Evolutionary conservation across 2,329 filamentous ascomycete genomes (phyloP).

Genomic region (Ceratocystis variospora): DNA sequence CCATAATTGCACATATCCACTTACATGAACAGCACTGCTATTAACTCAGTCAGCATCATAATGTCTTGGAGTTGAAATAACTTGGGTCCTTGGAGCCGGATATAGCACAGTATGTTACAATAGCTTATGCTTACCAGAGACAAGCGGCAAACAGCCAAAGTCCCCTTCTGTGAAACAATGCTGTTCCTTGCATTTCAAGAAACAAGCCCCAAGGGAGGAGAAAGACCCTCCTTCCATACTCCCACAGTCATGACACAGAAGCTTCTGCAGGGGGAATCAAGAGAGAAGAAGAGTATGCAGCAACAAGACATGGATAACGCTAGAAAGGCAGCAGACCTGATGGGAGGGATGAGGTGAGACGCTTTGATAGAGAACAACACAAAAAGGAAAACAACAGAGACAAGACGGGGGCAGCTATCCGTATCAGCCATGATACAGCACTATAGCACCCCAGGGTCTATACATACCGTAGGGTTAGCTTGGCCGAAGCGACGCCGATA

Average conservation of each 20-base stretch:
- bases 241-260: not conserved
- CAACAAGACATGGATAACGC: not conserved
- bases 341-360: not conserved
- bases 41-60: not conserved
- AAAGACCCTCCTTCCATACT: not conserved
- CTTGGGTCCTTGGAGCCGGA: not conserved
- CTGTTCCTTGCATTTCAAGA: not conserved
- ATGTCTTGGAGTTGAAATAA: not conserved
- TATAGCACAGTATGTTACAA: too few species aligned
- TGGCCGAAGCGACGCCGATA: not conserved
- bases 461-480: not conserved
- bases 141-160: not conserved
- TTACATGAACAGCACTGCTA: not conserved
- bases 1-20: not conserved
- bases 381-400: not conserved
- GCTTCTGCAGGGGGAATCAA: not conserved
- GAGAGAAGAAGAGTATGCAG: not conserved
- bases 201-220: not conserved
- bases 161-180: conserved; percentile 1
- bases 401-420: not conserved
- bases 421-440: not conserved
- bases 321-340: not conserved
- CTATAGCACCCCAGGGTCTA: not conserved
- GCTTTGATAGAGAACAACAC: not conserved
- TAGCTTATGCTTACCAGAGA: not conserved